Evolutionary conservation across 257 asterid genomes (phyloP), one percentile per base, ranked within the genome.

Genomic region (Catharanthus roseus): DNA sequence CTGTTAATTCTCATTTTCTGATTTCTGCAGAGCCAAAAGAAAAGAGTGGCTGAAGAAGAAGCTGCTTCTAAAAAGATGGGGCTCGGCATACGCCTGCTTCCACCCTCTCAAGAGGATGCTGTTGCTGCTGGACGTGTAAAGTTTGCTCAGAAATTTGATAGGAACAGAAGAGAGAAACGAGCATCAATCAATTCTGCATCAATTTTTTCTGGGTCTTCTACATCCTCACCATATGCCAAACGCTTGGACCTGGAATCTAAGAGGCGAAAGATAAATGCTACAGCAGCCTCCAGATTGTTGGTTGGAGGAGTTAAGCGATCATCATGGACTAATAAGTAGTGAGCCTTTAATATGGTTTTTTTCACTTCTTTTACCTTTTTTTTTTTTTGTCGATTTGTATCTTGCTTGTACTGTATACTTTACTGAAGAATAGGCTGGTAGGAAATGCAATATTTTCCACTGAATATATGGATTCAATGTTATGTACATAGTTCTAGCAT

Each of bases 21-120:
- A 34, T 45, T 28, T 68, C 39, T 57, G 34, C 83, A 83, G 87
- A 39, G 39, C 62, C 97, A 89, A 75, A 95, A 85, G 90, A 95
- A 84, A 81, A 74, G 97, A 78, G 97, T 91, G 39, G 96, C 97
- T 50, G 88, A 89, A 82, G 99, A 86, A 85, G 99, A 95, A 80
- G 86, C 89, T 13, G 74, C 56, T 49, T 65, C 95, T 3, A 86
- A 86, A 79, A 95, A 83, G 79, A 50, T 88, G 24, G 99, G 99
- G 68, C 81, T 95, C 24, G 91, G 96, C 54, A 81, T 89, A 54
- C 83, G 97, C 58, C 83, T 95, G 74, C 90, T 95, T 67, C 95
- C 99, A 0, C 69, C 76, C 41, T 84, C 99, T 28, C 73, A 82
- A 80, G 95, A 91, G 82, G 99, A 95, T 72, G 82, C 83, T 49